Evolutionary conservation across 2,329 filamentous ascomycete species (phyloP), one percentile per base, ranked within the genome.

Genomic region (Fusarium albosuccineum): DNA sequence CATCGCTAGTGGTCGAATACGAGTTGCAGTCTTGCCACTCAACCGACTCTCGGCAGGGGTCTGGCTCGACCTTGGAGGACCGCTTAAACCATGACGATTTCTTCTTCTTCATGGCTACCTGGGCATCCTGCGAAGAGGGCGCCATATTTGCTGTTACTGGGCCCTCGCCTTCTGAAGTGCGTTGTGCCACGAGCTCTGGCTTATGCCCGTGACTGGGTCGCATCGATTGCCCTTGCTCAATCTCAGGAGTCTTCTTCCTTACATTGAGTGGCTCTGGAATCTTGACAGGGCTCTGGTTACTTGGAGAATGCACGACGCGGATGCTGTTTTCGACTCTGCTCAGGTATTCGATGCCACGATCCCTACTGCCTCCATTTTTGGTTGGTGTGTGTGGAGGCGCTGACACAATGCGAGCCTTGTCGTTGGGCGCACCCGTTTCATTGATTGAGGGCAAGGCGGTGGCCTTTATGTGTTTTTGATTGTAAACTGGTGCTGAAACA

Each of bases 31-130:
- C 72, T 59, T 73, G 72, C 72, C 72, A 74, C 14, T 74, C 72
- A 9, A 62, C 50, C 10, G 69, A 70, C 37, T 74, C 67, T 64
- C 68, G 57, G 61, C 69, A 46, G 53, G 46, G 57, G 26, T 67
- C 72, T 2, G 71, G 64, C 40, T 73, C 75, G 5, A 65, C 76
- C 64, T 82, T 85, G 10, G 82, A 83, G 14, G 74, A 68, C 10
- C 85, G 80, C 65, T 81, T 83, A 73, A 87, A 87, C 85, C 85
- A 87, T 2, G 80, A 82, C 4, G 78, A 74, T 50, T 81, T 83
- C 75, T 84, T 86, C 73, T 82, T 85, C 64, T 79, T 78, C 27
- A 62, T 55, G 9, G 53, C 45, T 17, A 44, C 62, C 22, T 70
- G 67, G 3, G 55, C 46, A 27, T 71, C 73, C 6, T 67, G 59